Conservation (phyloP, 1,284 basidiomycete species). For the Melampsora larici-populina region DNA sequence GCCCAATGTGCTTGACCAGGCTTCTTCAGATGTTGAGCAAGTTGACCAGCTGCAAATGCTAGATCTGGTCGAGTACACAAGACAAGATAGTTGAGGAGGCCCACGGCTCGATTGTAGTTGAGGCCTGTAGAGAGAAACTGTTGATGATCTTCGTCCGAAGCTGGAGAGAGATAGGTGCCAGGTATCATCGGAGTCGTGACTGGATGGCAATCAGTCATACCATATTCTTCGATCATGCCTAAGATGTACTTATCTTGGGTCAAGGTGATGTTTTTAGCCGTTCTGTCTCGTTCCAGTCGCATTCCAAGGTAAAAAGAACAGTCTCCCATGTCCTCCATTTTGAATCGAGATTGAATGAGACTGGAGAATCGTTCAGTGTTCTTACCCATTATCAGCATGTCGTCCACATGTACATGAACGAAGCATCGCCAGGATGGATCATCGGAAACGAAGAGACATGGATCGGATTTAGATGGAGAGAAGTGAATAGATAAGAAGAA, state of each 20-base stretch:
- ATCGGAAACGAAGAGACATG: background rate
- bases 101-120: background rate
- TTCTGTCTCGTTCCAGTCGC: too few relatives aligned
- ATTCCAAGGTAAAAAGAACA: too few relatives aligned
- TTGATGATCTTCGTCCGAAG: background rate
- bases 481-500: constrained; percentile 15
- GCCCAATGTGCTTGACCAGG: too few relatives aligned
- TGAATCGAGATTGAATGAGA: background rate
- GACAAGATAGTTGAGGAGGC: constrained; percentile 16
- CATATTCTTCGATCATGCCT: background rate
- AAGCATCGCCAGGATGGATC: background rate
- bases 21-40: too few relatives aligned
- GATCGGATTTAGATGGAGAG: background rate
- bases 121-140: background rate
- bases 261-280: too few relatives aligned
- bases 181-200: background rate
- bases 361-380: background rate
- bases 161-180: background rate
- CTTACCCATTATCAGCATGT: background rate
- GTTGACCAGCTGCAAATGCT: background rate
- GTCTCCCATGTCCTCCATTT: too few relatives aligned
- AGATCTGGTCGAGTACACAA: constrained; percentile 11
- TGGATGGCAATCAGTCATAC: constrained; percentile 2
- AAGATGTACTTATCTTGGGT: background rate
- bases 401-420: too few relatives aligned